phyloP scores from a whole-genome alignment of 768 basidiomycete species.

The Auriscalpium microsporum region DNA sequence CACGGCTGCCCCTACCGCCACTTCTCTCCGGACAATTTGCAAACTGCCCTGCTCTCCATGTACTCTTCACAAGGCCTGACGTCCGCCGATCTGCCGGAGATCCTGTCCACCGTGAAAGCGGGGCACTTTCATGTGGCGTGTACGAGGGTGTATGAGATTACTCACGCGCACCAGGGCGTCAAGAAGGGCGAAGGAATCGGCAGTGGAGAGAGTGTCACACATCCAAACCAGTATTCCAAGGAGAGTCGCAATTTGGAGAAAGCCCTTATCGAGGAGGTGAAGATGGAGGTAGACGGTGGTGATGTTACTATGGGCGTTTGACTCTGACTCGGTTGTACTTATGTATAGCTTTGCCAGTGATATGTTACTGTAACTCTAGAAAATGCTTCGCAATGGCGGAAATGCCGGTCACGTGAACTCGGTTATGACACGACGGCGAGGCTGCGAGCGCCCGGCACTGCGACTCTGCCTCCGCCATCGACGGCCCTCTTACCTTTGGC shows the following conservation, averaged over 20 bases:
- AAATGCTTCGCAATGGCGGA: too few species aligned
- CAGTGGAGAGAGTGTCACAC: slow-evolving; percentile 78
- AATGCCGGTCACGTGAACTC: too few species aligned
- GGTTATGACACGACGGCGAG: too few species aligned
- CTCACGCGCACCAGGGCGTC: slow-evolving; percentile 62
- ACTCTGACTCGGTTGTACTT: background rate
- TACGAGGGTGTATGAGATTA: slow-evolving; percentile 93
- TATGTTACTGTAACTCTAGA: too few species aligned
- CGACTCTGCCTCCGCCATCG: too few species aligned
- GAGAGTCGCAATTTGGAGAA: slow-evolving; percentile 61
- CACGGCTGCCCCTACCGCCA: slow-evolving; percentile 94
- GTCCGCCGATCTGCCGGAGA: slow-evolving; percentile 67
- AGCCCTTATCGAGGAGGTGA: slow-evolving; percentile 21
- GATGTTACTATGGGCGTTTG: slow-evolving; percentile 25
- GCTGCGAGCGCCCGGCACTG: too few species aligned
- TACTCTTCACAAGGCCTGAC: slow-evolving; percentile 61
- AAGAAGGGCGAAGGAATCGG: slow-evolving; percentile 88
- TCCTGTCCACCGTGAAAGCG: slow-evolving; percentile 69
- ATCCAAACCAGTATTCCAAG: slow-evolving; percentile 89
- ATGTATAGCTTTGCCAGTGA: too few species aligned
- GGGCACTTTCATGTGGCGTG: slow-evolving; percentile 93
- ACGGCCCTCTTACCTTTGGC: too few species aligned
- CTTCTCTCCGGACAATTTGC: slow-evolving; percentile 76
- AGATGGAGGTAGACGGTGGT: slow-evolving; percentile 20
- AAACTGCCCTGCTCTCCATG: slow-evolving; percentile 60